Evolutionary conservation across 495 filamentous ascomycete species (phyloP).

Genomic region (Clavariopsis aquatica): DNA sequence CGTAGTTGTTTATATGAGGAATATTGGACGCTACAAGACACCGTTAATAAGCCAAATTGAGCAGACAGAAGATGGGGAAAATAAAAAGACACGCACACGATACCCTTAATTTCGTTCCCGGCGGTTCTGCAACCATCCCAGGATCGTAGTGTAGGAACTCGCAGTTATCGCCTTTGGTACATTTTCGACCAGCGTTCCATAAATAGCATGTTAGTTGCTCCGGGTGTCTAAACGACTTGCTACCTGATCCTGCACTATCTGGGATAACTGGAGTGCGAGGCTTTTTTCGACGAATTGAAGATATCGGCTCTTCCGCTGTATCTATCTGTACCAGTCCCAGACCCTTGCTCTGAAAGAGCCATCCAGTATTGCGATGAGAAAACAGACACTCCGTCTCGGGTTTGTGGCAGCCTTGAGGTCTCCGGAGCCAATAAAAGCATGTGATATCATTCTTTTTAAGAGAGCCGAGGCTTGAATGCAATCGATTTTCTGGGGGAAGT

Average conservation of each 20-base stretch:
- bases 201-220: slow-evolving; percentile 13
- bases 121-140: neutral
- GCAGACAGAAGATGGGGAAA: neutral
- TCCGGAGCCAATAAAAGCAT: slow-evolving; percentile 16
- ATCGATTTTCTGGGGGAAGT: neutral
- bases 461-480: too few species aligned
- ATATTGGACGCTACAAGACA: neutral
- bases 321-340: neutral
- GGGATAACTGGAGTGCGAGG: neutral
- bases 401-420: neutral
- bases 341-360: neutral
- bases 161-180: slow-evolving; percentile 4
- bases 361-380: slow-evolving; percentile 8
- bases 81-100: neutral
- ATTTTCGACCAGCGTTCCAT: slow-evolving; percentile 7
- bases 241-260: neutral
- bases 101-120: neutral
- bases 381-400: slow-evolving; percentile 1
- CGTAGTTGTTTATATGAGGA: neutral
- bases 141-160: slow-evolving; percentile 6
- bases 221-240: neutral
- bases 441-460: slow-evolving; percentile 3
- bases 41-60: neutral
- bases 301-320: neutral
- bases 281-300: neutral